A percentile compares a stretch with the other conserved stretches of the same genome.
Evolutionary conservation across 1,284 basidiomycete genomes (phyloP).

Genomic region (Tilletia walkeri): DNA sequence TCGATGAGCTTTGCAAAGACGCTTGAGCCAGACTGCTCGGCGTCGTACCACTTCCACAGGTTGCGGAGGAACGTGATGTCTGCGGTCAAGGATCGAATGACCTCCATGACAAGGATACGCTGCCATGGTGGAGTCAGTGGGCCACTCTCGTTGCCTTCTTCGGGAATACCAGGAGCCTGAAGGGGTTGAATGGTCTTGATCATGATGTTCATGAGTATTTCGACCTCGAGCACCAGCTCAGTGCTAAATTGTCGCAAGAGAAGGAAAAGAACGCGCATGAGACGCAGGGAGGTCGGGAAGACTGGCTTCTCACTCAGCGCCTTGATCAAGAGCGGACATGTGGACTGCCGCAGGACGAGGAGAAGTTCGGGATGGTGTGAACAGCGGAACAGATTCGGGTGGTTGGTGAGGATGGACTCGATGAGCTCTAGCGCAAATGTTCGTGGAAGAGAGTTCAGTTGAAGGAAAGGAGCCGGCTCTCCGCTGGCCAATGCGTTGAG

Average conservation of each 20-base stretch:
- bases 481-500: slow-evolving; percentile 50
- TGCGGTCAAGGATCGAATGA: slow-evolving; percentile 43
- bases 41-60: slow-evolving; percentile 49
- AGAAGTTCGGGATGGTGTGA: slow-evolving; percentile 71
- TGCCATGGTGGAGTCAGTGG: slow-evolving; percentile 40
- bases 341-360: slow-evolving; percentile 77
- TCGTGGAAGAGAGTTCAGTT: slow-evolving; percentile 77
- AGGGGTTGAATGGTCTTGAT: slow-evolving; percentile 26
- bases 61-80: slow-evolving; percentile 45
- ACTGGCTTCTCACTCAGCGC: slow-evolving; percentile 68
- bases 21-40: slow-evolving; percentile 3
- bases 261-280: slow-evolving; percentile 87
- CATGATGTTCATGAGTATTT: slow-evolving; percentile 52
- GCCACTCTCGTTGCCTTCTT: slow-evolving; percentile 18
- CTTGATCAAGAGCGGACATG: slow-evolving; percentile 84
- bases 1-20: slow-evolving; percentile 45
- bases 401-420: slow-evolving; percentile 93
- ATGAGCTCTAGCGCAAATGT: slow-evolving; percentile 94
- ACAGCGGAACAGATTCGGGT: slow-evolving; percentile 72
- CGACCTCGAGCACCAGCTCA: slow-evolving; percentile 60
- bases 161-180: slow-evolving; percentile 24
- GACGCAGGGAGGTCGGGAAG: slow-evolving; percentile 84
- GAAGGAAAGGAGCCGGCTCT: slow-evolving; percentile 80
- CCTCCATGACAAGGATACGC: slow-evolving; percentile 49
- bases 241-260: slow-evolving; percentile 85